Percentiles rank a stretch among this genome's conserved stretches.
Conservation (phyloP, 75 land plant genomes). For the Gnetum montanum region DNA sequence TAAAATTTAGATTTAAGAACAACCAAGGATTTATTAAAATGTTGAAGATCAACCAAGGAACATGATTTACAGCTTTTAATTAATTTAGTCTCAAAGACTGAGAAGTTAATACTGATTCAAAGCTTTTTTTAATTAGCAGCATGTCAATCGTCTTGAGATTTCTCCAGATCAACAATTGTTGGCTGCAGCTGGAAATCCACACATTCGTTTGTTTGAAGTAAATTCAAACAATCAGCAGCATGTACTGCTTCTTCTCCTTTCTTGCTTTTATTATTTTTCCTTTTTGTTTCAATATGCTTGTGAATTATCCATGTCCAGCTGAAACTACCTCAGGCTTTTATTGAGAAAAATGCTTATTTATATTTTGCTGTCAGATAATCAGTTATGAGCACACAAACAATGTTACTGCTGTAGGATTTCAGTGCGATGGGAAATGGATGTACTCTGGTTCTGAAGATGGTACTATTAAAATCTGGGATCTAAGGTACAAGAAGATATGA, state of each 20-base stretch:
- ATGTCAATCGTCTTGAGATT: slow-evolving; percentile 91
- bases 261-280: background rate
- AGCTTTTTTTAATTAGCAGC: slow-evolving; percentile 65
- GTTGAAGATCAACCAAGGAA: no score
- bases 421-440: slow-evolving; percentile 99
- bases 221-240: slow-evolving; percentile 78
- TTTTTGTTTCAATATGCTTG: background rate
- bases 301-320: no score
- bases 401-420: slow-evolving; percentile 97
- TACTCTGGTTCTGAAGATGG: slow-evolving; percentile 99
- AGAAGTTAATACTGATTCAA: no score
- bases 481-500: slow-evolving; percentile 68
- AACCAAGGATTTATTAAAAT: no score
- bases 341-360: no score
- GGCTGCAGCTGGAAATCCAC: slow-evolving; percentile 99
- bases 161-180: slow-evolving; percentile 75
- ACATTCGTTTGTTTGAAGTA: slow-evolving; percentile 90
- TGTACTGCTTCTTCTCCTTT: no score
- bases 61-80: no score
- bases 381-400: slow-evolving; percentile 89
- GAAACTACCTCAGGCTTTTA: no score
- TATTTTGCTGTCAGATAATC: slow-evolving; percentile 47
- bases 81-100: no score
- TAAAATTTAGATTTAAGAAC: no score
- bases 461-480: slow-evolving; percentile 97